Evolutionary conservation across 805 yeast genomes (phyloP), one percentile per base, ranked within the genome.

Genomic region (Pichia phayaonensis): DNA sequence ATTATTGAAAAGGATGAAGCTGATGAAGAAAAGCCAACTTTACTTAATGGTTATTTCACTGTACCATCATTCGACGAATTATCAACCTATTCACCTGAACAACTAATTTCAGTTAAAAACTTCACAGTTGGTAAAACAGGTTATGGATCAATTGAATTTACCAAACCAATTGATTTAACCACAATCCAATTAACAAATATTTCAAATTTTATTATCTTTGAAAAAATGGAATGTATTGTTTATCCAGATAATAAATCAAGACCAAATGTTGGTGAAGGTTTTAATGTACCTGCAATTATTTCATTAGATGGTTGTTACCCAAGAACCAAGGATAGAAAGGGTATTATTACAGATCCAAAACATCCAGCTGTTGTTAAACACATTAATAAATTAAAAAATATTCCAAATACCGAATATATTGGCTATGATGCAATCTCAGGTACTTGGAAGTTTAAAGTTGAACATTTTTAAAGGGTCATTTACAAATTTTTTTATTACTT

Each of bases 231-330:
- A 15, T 82, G 86, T 64, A 71, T 77, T 2, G 76, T 89, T 1
- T 92, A 90, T 66, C 95, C 96, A 0, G 83, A 84, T 49, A 79
- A 76, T 21, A 68, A 72, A 10, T 65, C 65, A 21, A 78, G 75
- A 56, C 95, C 96, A 12, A 67, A 71, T 42, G 61, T 65, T 27
- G 96, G 96, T 6, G 86, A 86, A 59, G 98, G 96, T 0, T 73
- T 94, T 53, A 92, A 92, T 61, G 74, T 86, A 31, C 83, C 85
- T 7, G 86, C 86, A 8, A 76, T 76, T 53, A 79, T 90, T 42
- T 80, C 92, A 2, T 67, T 90, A 47, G 87, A 84, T 58, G 83
- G 84, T 15, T 86, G 96, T 62, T 90, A 78, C 67, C 97, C 97
- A 22, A 66, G 77, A n/a, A 74, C 83, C 45, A 84, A 79, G 60